Evolutionary conservation across 768 basidiomycete genomes (phyloP), one percentile per base, ranked within the genome.

Genomic region (Pluteus cervinus): DNA sequence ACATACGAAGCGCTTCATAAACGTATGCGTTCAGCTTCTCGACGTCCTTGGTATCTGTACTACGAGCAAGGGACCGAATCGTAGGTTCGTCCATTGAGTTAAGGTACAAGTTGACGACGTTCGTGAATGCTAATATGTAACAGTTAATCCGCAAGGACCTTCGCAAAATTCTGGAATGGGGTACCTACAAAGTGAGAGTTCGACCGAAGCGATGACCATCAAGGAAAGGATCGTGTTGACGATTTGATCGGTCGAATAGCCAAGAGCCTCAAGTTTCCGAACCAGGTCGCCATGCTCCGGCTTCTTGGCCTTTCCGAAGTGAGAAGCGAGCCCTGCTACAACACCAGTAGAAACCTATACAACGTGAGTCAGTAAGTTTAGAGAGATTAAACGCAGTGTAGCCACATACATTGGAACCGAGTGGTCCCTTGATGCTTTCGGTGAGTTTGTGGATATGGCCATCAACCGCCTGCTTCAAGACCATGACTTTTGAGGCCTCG

Each of bases 191-290:
- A 89, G 68, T 7, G 79, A 75, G 25, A 89, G 55, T 56, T 88
- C 85, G 7, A 79, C 79, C 4, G 76, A 73, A 8, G 74, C 62
- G 22, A 73, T 72, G 39, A 88, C 73, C 62, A 88, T 65, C 20
- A 89, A 57, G n/a, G 85, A 85, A 28, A 91, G 56, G 11, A 87
- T 63, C 21, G 74, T 76, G 53, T 86, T 86, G 5, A 80, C 71
- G 5, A 84, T 60, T 37, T 78, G 68, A 40, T 86, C 81, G 0
- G 65, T 61, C 4, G 77, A 69, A 29, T 70, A 68, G 2, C 76
- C 75, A 16, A 78, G 56, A 15, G 67, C 74, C 20, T 69, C 65
- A 24, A 89, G 63, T 9, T 73, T 70, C 48, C 76, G 72, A 45
- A 77, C 60, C 32, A 86, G 54, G 35, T 72, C 71, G 33, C 69